Percentiles rank a stretch among this genome's conserved stretches.
Conservation (phyloP, 2,329 filamentous ascomycete genomes). For the Fusarium sp. region DNA sequence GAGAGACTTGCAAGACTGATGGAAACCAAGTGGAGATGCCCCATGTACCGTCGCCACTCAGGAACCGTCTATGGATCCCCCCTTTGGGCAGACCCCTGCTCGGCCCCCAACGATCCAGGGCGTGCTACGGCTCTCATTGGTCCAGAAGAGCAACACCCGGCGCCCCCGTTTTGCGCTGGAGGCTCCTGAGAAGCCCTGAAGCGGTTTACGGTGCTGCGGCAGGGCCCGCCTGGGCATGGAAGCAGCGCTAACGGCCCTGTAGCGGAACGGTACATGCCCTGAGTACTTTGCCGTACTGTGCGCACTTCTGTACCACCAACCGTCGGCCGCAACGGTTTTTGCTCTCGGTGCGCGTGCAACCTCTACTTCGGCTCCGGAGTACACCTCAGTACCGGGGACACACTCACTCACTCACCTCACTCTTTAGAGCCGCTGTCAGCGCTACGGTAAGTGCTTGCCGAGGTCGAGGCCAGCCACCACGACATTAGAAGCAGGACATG, state of each 20-base stretch:
- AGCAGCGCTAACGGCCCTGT: slow-evolving; percentile 9
- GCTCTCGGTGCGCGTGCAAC: neutral
- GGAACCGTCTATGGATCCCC: slow-evolving; percentile 20
- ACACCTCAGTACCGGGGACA: neutral
- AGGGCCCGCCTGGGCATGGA: slow-evolving; percentile 38
- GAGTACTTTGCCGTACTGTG: neutral
- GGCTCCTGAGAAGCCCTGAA: slow-evolving; percentile 13
- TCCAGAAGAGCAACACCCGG: slow-evolving; percentile 1
- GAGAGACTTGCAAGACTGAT: neutral
- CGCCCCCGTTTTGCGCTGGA: slow-evolving; percentile 20
- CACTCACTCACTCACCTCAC: neutral
- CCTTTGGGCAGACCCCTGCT: slow-evolving; percentile 7
- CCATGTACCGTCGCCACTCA: slow-evolving; percentile 36
- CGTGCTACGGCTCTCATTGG: slow-evolving; percentile 19
- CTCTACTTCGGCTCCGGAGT: neutral
- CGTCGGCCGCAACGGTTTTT: neutral
- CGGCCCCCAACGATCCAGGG: slow-evolving; percentile 17
- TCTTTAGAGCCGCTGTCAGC: slow-evolving; percentile 19
- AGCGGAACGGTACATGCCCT: neutral
- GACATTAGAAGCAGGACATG: slow-evolving; percentile 8
- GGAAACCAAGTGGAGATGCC: slow-evolving; percentile 26
- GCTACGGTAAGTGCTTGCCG: slow-evolving; percentile 10
- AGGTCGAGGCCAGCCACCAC: slow-evolving; percentile 25
- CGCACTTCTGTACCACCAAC: neutral
- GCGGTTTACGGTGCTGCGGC: slow-evolving; percentile 34